phyloP scores from a whole-genome alignment of 768 basidiomycete species.

The Rhizopogon vinicolor region DNA sequence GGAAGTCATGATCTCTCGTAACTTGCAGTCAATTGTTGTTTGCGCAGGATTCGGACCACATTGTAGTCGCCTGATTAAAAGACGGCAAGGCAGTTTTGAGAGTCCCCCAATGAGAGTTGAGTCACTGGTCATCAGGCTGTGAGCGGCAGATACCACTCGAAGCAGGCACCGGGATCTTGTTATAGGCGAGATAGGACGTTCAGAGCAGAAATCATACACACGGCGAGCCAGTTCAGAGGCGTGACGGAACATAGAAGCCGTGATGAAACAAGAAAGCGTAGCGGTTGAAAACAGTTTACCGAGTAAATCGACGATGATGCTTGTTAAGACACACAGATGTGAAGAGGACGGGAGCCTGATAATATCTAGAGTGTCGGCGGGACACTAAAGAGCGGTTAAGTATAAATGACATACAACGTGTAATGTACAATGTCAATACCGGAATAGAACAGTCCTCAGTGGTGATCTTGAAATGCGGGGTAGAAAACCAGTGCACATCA shows the following conservation, averaged over 20 bases:
- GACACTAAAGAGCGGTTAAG: neutral
- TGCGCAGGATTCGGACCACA: conserved; percentile 31
- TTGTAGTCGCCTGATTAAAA: conserved; percentile 42
- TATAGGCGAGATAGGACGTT: conserved; percentile 27
- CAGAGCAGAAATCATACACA: conserved; percentile 39
- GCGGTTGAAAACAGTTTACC: conserved; percentile 37
- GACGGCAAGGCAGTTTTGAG: conserved; percentile 30
- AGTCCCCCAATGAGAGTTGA: conserved; percentile 18
- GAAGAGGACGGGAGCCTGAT: conserved; percentile 33
- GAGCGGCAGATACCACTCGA: conserved; percentile 32
- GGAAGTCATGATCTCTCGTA: neutral
- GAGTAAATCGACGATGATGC: conserved; percentile 41
- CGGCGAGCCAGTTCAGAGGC: conserved; percentile 34
- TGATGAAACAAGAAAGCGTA: conserved; percentile 43
- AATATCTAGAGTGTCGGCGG: conserved; percentile 24
- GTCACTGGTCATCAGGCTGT: conserved; percentile 17
- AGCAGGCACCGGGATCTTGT: conserved; percentile 36
- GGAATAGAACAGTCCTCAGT: conserved; percentile 27
- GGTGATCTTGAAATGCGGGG: conserved; percentile 28
- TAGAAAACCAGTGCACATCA: conserved; percentile 36
- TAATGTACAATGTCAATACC: conserved; percentile 15
- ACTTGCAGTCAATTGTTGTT: neutral
- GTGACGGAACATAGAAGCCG: conserved; percentile 42
- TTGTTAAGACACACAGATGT: conserved; percentile 43
- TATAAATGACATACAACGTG: neutral